A percentile compares a stretch with the other conserved stretches of the same genome.
Conservation (phyloP, 2,329 filamentous ascomycete genomes). For the Truncatella angustata region DNA sequence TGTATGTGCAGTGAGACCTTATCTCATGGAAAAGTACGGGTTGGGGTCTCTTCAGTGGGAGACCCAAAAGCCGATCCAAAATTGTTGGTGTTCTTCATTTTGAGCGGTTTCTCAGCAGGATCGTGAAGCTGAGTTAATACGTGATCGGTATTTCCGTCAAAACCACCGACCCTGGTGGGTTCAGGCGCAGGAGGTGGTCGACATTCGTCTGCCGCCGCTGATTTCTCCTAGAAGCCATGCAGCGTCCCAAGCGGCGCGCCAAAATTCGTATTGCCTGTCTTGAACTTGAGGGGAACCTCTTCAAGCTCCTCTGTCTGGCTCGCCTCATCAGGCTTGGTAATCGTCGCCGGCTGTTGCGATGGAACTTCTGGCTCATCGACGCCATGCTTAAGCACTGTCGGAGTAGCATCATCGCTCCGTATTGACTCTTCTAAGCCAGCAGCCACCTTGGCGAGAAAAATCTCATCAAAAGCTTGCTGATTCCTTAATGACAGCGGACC, state of each 20-base stretch:
- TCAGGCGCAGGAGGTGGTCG: neutral
- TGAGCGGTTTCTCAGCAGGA: constrained; percentile 8
- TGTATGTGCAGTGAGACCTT: neutral
- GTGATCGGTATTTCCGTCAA: neutral
- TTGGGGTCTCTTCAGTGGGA: neutral
- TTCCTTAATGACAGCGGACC: constrained; percentile 56
- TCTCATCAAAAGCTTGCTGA: constrained; percentile 53
- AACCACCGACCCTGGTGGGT: neutral
- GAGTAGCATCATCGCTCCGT: constrained; percentile 43
- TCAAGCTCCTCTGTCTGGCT: constrained; percentile 1
- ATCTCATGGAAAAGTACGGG: neutral
- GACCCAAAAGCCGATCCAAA: constrained; percentile 11
- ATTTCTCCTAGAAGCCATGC: neutral
- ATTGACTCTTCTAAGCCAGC: constrained; percentile 51
- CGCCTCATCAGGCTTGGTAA: neutral
- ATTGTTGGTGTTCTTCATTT: constrained; percentile 9
- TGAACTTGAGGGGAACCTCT: constrained; percentile 13
- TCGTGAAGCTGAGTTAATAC: neutral
- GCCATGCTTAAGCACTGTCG: constrained; percentile 33
- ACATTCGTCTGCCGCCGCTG: neutral
- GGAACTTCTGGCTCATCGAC: neutral
- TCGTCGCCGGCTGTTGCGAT: neutral
- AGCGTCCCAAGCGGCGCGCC: constrained; percentile 10
- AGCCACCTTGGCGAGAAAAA: constrained; percentile 49
- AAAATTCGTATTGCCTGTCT: constrained; percentile 11